Evolutionary conservation across 2,329 filamentous ascomycete species (phyloP).

Genomic region (Colletotrichum caudatum): DNA sequence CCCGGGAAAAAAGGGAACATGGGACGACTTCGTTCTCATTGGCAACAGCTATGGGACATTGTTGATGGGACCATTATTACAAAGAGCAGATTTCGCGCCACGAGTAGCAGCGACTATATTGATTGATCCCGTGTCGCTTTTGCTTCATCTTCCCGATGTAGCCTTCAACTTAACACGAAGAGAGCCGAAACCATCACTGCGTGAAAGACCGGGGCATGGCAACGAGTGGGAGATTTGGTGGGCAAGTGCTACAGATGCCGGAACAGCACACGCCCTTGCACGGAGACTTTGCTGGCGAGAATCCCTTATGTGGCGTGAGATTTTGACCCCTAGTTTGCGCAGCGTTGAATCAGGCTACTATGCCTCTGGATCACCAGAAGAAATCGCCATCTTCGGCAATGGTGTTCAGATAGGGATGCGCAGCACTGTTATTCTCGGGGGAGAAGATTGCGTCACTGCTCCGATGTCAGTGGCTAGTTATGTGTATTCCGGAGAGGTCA

Average conservation of each 20-base stretch:
- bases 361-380: constrained; percentile 25
- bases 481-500: constrained; percentile 42
- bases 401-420: constrained; percentile 48
- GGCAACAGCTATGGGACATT: constrained; percentile 70
- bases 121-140: constrained; percentile 70
- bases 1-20: constrained; percentile 7
- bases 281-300: constrained; percentile 79
- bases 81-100: constrained; percentile 49
- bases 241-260: constrained; percentile 78
- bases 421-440: constrained; percentile 44
- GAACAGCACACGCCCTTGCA: constrained; percentile 72
- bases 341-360: constrained; percentile 26
- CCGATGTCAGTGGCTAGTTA: constrained; percentile 44
- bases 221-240: constrained; percentile 79
- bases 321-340: constrained; percentile 54
- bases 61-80: constrained; percentile 67
- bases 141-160: constrained; percentile 72
- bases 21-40: constrained; percentile 68
- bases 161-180: constrained; percentile 69
- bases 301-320: constrained; percentile 78
- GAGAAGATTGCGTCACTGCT: constrained; percentile 44
- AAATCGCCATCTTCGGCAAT: constrained; percentile 30
- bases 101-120: constrained; percentile 63
- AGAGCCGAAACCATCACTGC: constrained; percentile 51
- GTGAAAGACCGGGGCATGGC: constrained; percentile 53